phyloP scores from a whole-genome alignment of 345 rosid genomes.

The Gossypium stocksii region DNA sequence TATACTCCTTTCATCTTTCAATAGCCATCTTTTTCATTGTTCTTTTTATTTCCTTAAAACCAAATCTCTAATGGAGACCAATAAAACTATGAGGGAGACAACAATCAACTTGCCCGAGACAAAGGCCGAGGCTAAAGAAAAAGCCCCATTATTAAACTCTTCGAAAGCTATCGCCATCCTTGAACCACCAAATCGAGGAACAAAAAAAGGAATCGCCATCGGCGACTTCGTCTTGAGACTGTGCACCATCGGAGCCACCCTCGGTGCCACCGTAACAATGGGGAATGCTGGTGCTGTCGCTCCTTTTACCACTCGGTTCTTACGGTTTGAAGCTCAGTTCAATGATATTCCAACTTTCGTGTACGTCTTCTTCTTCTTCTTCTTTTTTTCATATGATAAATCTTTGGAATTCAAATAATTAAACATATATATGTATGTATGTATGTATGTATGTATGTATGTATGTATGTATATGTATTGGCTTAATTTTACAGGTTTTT shows the following conservation, averaged over 20 bases:
- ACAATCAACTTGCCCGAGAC: slow-evolving; percentile 17
- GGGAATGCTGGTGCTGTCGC: slow-evolving; percentile 38
- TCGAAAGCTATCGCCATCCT: neutral
- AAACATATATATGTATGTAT: too few relatives aligned
- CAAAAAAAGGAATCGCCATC: slow-evolving; percentile 39
- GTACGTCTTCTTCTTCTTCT: neutral
- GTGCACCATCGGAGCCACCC: slow-evolving; percentile 28
- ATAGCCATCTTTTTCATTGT: too few relatives aligned
- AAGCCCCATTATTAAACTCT: slow-evolving; percentile 11
- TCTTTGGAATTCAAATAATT: too few relatives aligned
- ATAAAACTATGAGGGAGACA: neutral
- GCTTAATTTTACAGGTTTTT: slow-evolving; percentile 37
- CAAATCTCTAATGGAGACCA: too few relatives aligned
- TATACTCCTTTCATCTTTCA: too few relatives aligned
- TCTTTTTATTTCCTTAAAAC: too few relatives aligned
- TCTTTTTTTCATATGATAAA: too few relatives aligned
- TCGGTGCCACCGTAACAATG: slow-evolving; percentile 42
- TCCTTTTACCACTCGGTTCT: slow-evolving; percentile 64
- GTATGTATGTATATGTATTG: too few relatives aligned
- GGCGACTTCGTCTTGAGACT: slow-evolving; percentile 47
- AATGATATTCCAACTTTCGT: slow-evolving; percentile 31
- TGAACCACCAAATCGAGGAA: slow-evolving; percentile 17
- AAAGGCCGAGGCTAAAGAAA: slow-evolving; percentile 21
- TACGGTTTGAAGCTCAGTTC: slow-evolving; percentile 51
- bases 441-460: too few relatives aligned